phyloP scores from a whole-genome alignment of 768 basidiomycete species.

The Tricholoma hemisulphureum region DNA sequence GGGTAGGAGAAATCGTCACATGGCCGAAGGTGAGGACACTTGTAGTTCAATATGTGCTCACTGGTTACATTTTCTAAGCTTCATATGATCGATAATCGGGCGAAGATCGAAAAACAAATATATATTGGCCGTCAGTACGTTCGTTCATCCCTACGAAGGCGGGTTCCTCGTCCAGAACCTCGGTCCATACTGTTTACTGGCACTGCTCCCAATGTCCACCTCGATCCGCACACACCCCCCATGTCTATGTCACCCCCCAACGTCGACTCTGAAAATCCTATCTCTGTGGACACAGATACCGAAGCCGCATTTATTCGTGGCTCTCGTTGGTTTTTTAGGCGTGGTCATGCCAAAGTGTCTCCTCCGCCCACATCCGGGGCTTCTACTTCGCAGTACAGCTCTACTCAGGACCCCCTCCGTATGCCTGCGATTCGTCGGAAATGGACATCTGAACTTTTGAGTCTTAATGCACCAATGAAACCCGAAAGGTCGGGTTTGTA shows the following conservation, averaged over 20 bases:
- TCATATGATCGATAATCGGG: slow-evolving; percentile 93
- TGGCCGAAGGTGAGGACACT: slow-evolving; percentile 81
- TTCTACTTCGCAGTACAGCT: slow-evolving; percentile 31
- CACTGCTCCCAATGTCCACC: slow-evolving; percentile 7
- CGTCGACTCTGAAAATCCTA: slow-evolving; percentile 49
- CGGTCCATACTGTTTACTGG: slow-evolving; percentile 22
- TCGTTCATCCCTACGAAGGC: slow-evolving; percentile 52
- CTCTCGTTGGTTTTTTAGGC: slow-evolving; percentile 54
- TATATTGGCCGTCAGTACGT: slow-evolving; percentile 72
- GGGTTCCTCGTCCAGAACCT: slow-evolving; percentile 16
- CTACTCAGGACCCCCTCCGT: slow-evolving; percentile 36
- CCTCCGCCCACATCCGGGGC: slow-evolving; percentile 32
- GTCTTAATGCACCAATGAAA: slow-evolving; percentile 12
- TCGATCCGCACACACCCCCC: slow-evolving; percentile 14
- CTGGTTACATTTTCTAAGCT: slow-evolving; percentile 45
- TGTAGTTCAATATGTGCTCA: not conserved
- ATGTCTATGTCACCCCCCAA: slow-evolving; percentile 32
- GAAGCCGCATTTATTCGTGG: slow-evolving; percentile 67
- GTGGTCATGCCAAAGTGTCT: slow-evolving; percentile 38
- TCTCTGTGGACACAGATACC: slow-evolving; percentile 78
- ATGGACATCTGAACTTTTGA: slow-evolving; percentile 46
- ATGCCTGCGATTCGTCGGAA: slow-evolving; percentile 45
- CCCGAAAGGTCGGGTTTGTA: slow-evolving; percentile 6
- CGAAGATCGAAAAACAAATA: slow-evolving; percentile 80
- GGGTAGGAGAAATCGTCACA: slow-evolving; percentile 85